These are phyloP conservation scores for Sapria himalayana DNA, from an alignment of 345 rosid species.

Conservation along the genomic window DNA sequence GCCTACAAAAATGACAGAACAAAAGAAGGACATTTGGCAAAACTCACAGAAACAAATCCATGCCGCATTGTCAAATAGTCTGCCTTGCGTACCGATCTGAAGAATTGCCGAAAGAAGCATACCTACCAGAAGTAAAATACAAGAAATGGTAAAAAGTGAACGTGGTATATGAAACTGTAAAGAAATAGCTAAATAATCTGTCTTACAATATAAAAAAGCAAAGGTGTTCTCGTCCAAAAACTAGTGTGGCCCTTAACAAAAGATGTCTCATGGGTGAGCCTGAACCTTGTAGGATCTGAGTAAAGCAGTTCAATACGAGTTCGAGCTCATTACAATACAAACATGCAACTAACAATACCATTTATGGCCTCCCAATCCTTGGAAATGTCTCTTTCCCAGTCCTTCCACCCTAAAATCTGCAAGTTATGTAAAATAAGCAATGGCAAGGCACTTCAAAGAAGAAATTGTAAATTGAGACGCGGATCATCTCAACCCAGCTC, in stretches of 20 bases:
- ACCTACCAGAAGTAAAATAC: conserved; percentile 20
- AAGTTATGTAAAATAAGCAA: too few species aligned
- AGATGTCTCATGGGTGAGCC: conserved; percentile 91
- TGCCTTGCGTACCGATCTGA: conserved; percentile 49
- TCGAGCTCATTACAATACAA: conserved; percentile 9
- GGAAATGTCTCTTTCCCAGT: conserved; percentile 39
- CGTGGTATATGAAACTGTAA: not conserved
- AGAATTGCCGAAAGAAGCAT: conserved; percentile 69
- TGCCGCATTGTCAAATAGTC: conserved; percentile 84
- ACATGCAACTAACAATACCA: conserved; percentile 15
- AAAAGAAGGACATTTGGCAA: too few species aligned
- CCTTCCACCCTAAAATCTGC: conserved; percentile 87
- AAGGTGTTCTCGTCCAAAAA: conserved; percentile 29
- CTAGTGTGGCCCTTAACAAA: conserved; percentile 53
- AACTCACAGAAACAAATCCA: conserved; percentile 62
- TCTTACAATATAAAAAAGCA: conserved; percentile 49
- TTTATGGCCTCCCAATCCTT: conserved; percentile 19
- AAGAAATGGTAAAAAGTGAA: too few species aligned
- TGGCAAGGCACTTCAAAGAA: too few species aligned
- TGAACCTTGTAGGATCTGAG: conserved; percentile 55
- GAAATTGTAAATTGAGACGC: too few species aligned
- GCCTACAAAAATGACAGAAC: too few species aligned
- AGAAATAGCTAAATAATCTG: not conserved
- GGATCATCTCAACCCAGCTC: too few species aligned
- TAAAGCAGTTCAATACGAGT: not conserved